phyloP scores from a whole-genome alignment of 768 basidiomycete genomes.

The Phlebiopsis gigantea region DNA sequence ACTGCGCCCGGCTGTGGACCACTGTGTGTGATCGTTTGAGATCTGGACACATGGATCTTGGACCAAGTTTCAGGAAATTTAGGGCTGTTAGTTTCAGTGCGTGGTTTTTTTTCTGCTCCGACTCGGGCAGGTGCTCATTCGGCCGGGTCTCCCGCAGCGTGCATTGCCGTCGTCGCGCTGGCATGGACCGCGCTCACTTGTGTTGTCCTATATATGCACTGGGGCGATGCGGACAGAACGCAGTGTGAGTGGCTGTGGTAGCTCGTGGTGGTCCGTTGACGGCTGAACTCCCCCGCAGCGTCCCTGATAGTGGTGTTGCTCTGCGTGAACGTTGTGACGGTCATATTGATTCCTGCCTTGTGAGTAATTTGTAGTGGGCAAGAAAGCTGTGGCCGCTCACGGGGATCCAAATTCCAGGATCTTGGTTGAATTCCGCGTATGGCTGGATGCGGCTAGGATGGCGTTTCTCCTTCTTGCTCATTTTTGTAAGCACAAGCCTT shows the following conservation, averaged over 20 bases:
- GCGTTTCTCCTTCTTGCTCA: constrained; percentile 41
- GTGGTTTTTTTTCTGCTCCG: constrained; percentile 4
- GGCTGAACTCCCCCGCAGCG: constrained; percentile 24
- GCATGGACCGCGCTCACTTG: constrained; percentile 45
- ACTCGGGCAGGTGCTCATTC: constrained; percentile 1
- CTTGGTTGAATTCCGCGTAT: constrained; percentile 41
- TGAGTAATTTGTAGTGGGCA: not conserved
- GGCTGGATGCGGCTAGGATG: constrained; percentile 50
- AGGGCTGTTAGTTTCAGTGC: constrained; percentile 23
- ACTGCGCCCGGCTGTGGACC: not conserved
- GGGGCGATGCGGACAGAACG: constrained; percentile 37
- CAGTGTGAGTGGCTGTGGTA: constrained; percentile 36
- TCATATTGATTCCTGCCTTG: constrained; percentile 11
- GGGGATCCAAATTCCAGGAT: constrained; percentile 28
- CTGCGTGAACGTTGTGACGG: constrained; percentile 11
- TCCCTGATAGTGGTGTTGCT: constrained; percentile 43
- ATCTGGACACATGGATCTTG: constrained; percentile 17
- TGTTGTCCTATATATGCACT: constrained; percentile 40
- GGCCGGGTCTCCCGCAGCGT: constrained; percentile 26
- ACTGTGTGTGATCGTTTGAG: constrained; percentile 1
- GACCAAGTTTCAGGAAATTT: constrained; percentile 20
- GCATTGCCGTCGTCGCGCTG: constrained; percentile 39
- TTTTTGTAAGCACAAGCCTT: constrained; percentile 31
- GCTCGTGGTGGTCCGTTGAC: not conserved
- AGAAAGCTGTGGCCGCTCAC: not conserved